A percentile compares a stretch with the other conserved stretches of the same genome.
phyloP scores from a whole-genome alignment of 176 grass and related monocot species.

The Elymus sibiricus region DNA sequence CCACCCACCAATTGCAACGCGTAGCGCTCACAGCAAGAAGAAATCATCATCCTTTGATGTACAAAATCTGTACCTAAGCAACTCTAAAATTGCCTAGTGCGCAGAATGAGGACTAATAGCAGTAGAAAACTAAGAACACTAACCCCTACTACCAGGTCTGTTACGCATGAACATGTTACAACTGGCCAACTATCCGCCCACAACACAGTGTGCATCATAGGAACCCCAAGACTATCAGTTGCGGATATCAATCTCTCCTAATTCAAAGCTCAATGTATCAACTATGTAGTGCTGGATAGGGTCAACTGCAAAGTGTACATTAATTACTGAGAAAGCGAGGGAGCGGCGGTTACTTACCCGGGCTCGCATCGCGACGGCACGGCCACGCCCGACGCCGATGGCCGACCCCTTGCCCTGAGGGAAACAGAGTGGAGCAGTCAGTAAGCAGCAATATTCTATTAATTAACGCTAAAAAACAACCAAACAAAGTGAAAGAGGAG shows the following conservation, averaged over 20 bases:
- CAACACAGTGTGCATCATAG: not conserved
- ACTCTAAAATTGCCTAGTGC: no score
- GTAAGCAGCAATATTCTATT: not conserved
- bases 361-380: slow-evolving; percentile 69
- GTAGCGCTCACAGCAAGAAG: no score
- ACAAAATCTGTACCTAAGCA: no score
- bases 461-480: not conserved
- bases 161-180: not conserved
- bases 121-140: no score
- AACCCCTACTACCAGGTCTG: no score
- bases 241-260: not conserved
- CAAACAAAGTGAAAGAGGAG: no score
- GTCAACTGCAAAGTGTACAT: not conserved
- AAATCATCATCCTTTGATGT: no score
- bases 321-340: not conserved
- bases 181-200: not conserved
- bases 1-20: no score
- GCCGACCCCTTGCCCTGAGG: slow-evolving; percentile 57
- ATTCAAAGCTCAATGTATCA: not conserved
- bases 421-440: not conserved
- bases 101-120: no score
- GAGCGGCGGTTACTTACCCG: slow-evolving; percentile 52
- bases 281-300: not conserved
- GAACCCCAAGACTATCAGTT: not conserved
- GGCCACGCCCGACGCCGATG: slow-evolving; percentile 64